Conservation (phyloP, 2,329 filamentous ascomycete genomes). For the Talaromyces verruculosus region DNA sequence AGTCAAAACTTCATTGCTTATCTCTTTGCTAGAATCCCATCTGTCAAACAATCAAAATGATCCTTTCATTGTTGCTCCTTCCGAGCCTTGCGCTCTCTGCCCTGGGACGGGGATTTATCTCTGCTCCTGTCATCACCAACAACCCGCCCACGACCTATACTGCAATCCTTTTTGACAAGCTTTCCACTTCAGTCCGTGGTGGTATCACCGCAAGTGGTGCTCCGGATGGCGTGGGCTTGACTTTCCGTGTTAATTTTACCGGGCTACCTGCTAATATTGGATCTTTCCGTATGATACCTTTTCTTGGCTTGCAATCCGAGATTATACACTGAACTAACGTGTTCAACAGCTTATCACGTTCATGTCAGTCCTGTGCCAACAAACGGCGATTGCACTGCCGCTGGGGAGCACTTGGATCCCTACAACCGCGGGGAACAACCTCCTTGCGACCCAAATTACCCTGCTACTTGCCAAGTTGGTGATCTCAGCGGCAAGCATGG, state of each 20-base stretch:
- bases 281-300: conserved; percentile 57
- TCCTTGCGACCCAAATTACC: conserved; percentile 58
- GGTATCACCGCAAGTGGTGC: conserved; percentile 50
- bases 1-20: not conserved
- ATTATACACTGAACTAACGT: conserved; percentile 20
- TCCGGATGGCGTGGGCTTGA: conserved; percentile 55
- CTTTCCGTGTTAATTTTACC: conserved; percentile 56
- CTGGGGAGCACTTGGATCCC: conserved; percentile 70
- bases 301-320: not conserved
- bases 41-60: not conserved
- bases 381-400: conserved; percentile 69
- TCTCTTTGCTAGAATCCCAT: not conserved
- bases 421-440: conserved; percentile 63
- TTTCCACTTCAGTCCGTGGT: conserved; percentile 58
- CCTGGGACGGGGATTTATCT: conserved; percentile 37
- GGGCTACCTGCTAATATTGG: conserved; percentile 57
- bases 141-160: conserved; percentile 60
- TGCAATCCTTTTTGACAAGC: conserved; percentile 56
- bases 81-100: conserved; percentile 27
- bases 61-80: conserved; percentile 19
- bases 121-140: conserved; percentile 54
- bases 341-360: conserved; percentile 63
- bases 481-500: conserved; percentile 76
- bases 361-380: conserved; percentile 64
- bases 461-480: conserved; percentile 70